A percentile compares a stretch with the other conserved stretches of the same genome.
phyloP scores from a whole-genome alignment of 345 rosid species.

The Populus ilicifolia region DNA sequence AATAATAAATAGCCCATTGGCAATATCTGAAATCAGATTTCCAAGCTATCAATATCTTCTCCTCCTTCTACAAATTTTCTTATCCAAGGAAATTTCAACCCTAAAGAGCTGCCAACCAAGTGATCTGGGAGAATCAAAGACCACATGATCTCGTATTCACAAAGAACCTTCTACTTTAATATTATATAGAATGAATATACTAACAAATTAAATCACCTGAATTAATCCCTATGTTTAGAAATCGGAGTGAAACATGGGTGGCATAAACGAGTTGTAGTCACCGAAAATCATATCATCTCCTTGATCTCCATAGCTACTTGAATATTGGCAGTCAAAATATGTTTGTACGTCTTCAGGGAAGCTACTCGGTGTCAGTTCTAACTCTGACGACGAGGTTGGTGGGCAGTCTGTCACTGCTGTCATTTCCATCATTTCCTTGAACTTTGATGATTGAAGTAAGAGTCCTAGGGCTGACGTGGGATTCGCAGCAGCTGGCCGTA shows the following conservation, averaged over 20 bases:
- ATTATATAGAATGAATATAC: background rate
- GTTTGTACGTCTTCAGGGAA: slow-evolving; percentile 48
- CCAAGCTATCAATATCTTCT: background rate
- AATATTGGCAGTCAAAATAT: slow-evolving; percentile 36
- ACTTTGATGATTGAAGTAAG: slow-evolving; percentile 45
- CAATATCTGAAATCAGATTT: background rate
- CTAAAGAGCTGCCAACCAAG: background rate
- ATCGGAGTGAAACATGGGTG: slow-evolving; percentile 20
- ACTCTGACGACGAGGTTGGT: slow-evolving; percentile 16
- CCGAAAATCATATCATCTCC: slow-evolving; percentile 38
- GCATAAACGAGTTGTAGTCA: slow-evolving; percentile 18
- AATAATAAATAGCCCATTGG: background rate
- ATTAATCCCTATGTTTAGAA: background rate
- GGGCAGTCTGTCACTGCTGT: slow-evolving; percentile 32
- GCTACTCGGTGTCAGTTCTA: slow-evolving; percentile 31
- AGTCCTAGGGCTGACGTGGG: slow-evolving; percentile 46
- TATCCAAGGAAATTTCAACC: background rate
- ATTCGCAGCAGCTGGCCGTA: slow-evolving; percentile 5
- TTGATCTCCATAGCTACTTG: slow-evolving; percentile 19
- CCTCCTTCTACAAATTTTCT: background rate
- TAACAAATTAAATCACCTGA: background rate
- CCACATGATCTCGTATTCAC: background rate
- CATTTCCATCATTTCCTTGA: slow-evolving; percentile 55
- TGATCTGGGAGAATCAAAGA: background rate
- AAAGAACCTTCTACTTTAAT: background rate